Percentiles rank a stretch among this genome's conserved stretches.
Conservation (phyloP, 768 basidiomycete species). For the Trametopsis cervina region DNA sequence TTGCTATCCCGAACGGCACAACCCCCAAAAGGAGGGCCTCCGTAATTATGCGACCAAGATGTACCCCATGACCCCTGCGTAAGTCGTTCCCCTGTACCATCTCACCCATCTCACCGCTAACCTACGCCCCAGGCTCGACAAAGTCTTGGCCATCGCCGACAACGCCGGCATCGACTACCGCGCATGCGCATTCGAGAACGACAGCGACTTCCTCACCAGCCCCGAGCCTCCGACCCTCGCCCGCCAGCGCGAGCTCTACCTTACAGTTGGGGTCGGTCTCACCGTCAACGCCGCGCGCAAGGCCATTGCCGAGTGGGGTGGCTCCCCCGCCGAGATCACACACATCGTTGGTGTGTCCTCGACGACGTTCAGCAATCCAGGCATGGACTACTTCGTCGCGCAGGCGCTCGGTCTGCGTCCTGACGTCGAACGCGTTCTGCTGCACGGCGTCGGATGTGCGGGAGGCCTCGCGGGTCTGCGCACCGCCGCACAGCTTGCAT, state of each 20-base stretch:
- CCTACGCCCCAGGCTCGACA: constrained; percentile 2
- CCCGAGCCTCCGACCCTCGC: constrained; percentile 7
- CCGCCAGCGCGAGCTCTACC: constrained; percentile 7
- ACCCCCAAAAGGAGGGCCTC: constrained; percentile 3
- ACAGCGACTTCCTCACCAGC: constrained; percentile 5
- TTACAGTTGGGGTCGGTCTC: constrained; percentile 7
- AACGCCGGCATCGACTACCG: constrained; percentile 10
- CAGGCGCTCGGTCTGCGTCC: constrained; percentile 4
- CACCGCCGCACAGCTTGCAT: constrained; percentile 7
- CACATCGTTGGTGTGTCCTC: constrained; percentile 10
- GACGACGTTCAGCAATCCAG: constrained; percentile 8
- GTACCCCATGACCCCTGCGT: constrained; percentile 8
- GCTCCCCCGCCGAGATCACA: constrained; percentile 8
- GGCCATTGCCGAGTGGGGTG: constrained; percentile 10
- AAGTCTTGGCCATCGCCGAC: constrained; percentile 9
- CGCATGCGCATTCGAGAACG: constrained; percentile 2
- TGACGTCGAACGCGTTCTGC: constrained; percentile 8
- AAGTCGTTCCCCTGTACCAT: not conserved
- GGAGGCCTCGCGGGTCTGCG: constrained; percentile 9
- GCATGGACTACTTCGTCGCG: constrained; percentile 10
- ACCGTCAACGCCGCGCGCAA: constrained; percentile 4
- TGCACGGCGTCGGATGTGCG: constrained; percentile 11
- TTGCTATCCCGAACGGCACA: constrained; percentile 5
- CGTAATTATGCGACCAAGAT: constrained; percentile 1
- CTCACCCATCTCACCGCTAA: not conserved